phyloP scores from a whole-genome alignment of 352 stramenopile species.

The Phytophthora cryptogea region DNA sequence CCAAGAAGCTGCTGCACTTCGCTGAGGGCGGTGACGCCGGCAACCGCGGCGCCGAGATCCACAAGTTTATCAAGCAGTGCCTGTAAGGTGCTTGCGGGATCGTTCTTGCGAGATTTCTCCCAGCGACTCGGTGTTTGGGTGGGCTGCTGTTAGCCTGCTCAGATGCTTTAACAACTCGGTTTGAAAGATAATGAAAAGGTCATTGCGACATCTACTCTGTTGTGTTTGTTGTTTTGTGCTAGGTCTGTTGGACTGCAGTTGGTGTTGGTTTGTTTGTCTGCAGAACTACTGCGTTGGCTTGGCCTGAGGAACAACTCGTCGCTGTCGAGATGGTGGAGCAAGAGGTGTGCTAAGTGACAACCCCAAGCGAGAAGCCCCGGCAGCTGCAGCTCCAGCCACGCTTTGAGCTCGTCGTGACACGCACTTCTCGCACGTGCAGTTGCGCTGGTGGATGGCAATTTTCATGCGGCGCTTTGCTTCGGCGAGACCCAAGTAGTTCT shows the following conservation, averaged over 20 bases:
- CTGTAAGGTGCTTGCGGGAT: slow-evolving; percentile 70
- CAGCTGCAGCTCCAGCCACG: slow-evolving; percentile 12
- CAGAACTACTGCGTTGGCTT: slow-evolving; percentile 20
- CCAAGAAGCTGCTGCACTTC: slow-evolving; percentile 95
- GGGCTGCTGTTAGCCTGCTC: slow-evolving; percentile 1
- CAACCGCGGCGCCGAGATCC: slow-evolving; percentile 93
- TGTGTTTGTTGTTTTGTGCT: slow-evolving; percentile 7
- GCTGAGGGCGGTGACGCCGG: slow-evolving; percentile 93
- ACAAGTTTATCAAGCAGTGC: slow-evolving; percentile 95
- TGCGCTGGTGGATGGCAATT: slow-evolving; percentile 83
- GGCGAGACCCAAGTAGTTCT: slow-evolving; percentile 86
- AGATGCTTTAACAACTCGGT: slow-evolving; percentile 51
- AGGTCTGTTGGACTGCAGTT: slow-evolving; percentile 10
- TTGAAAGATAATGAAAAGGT: slow-evolving; percentile 60
- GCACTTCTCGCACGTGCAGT: slow-evolving; percentile 84
- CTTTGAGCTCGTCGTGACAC: slow-evolving; percentile 57
- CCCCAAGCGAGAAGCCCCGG: slow-evolving; percentile 11
- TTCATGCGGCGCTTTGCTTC: slow-evolving; percentile 86
- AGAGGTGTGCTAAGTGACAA: slow-evolving; percentile 46
- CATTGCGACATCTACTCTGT: slow-evolving; percentile 23
- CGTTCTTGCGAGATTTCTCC: slow-evolving; percentile 15
- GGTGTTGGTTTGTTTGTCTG: slow-evolving; percentile 7
- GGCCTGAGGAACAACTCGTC: slow-evolving; percentile 43
- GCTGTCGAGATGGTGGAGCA: slow-evolving; percentile 47
- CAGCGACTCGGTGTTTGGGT: slow-evolving; percentile 27